Conservation (phyloP, 371 early-diverging fungal genomes). For the Zychaea mexicana region DNA sequence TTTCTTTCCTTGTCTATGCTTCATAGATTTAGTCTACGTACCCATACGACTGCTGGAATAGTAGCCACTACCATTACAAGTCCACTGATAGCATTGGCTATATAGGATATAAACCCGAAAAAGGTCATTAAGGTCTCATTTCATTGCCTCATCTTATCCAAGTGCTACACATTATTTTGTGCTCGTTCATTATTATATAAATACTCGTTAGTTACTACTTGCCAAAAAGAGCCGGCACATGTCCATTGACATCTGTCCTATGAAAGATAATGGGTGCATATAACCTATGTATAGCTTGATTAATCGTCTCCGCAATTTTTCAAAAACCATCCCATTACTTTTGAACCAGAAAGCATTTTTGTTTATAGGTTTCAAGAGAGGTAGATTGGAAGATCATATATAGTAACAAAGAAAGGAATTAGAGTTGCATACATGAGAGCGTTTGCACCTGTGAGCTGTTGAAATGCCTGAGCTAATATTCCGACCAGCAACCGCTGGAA, state of each 20-base stretch:
- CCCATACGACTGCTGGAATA: conserved; percentile 7
- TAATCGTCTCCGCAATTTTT: too few relatives aligned
- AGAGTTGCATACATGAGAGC: conserved; percentile 60
- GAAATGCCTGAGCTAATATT: conserved; percentile 69
- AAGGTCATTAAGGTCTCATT: too few relatives aligned
- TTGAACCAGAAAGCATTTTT: too few relatives aligned
- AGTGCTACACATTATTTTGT: too few relatives aligned
- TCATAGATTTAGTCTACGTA: too few relatives aligned
- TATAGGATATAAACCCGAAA: too few relatives aligned
- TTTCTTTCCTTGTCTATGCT: too few relatives aligned
- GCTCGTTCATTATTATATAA: background rate
- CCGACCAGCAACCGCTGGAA: conserved; percentile 66
- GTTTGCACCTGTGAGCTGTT: conserved; percentile 80
- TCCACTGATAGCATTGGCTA: conserved; percentile 11
- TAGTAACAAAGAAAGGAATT: background rate
- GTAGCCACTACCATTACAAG: conserved; percentile 8
- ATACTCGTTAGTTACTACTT: background rate
- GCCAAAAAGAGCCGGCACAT: conserved; percentile 4
- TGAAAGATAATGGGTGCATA: conserved; percentile 8
- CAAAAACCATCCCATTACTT: too few relatives aligned
- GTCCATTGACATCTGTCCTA: background rate
- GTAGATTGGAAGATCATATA: too few relatives aligned
- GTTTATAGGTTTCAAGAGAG: too few relatives aligned
- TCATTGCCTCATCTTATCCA: too few relatives aligned
- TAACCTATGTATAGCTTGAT: too few relatives aligned